phyloP scores from a whole-genome alignment of 805 yeast genomes.

The Saccharomycopsis synnaedendra region DNA sequence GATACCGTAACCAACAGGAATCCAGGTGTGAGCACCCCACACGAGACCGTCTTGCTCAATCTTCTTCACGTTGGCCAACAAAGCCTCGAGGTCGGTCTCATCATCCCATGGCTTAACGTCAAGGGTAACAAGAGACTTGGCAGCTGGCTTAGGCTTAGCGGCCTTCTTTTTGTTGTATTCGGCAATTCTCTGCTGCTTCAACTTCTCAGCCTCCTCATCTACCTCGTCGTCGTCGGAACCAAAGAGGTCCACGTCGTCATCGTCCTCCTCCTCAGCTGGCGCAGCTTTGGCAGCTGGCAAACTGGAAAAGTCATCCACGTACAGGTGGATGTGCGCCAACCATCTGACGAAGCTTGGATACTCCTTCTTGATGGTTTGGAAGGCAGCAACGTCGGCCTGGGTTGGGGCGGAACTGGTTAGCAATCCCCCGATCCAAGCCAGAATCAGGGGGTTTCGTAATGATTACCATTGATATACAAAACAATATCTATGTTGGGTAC shows the following conservation, averaged over 20 bases:
- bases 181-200: slow-evolving; percentile 96
- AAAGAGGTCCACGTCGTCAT: slow-evolving; percentile 85
- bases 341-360: slow-evolving; percentile 96
- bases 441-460: slow-evolving; percentile 4
- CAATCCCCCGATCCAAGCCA: not conserved
- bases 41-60: slow-evolving; percentile 84
- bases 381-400: slow-evolving; percentile 90
- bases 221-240: slow-evolving; percentile 87
- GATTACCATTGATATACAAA: not conserved
- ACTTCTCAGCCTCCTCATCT: slow-evolving; percentile 93
- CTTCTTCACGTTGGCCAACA: slow-evolving; percentile 73
- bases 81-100: slow-evolving; percentile 88
- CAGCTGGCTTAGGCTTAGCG: slow-evolving; percentile 96
- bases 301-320: slow-evolving; percentile 70
- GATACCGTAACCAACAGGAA: slow-evolving; percentile 99
- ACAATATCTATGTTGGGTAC: not conserved
- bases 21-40: slow-evolving; percentile 97
- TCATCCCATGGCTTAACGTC: slow-evolving; percentile 99
- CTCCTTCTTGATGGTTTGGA: slow-evolving; percentile 85
- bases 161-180: slow-evolving; percentile 96
- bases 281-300: slow-evolving; percentile 68
- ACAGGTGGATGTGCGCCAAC: slow-evolving; percentile 96
- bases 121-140: slow-evolving; percentile 92
- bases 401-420: slow-evolving; percentile 65
- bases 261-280: slow-evolving; percentile 59